Conservation (phyloP, 805 yeast species). For the Naumovozyma dairenensis region DNA sequence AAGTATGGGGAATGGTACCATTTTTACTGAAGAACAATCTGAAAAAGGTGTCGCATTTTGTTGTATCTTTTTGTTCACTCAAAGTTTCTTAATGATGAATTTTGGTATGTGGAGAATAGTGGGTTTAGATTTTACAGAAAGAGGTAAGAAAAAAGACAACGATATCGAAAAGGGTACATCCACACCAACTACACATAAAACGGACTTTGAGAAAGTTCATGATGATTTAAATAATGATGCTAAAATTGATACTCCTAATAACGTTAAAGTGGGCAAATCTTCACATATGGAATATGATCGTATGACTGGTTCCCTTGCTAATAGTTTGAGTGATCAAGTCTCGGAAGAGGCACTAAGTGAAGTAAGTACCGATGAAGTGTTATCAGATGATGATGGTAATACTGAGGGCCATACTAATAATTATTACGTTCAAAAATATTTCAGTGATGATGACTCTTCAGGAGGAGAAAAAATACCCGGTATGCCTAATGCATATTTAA, state of each 20-base stretch:
- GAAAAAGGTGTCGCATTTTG: conserved; percentile 71
- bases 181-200: no score
- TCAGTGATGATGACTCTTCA: no score
- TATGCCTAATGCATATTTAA: not conserved
- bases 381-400: not conserved
- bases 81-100: conserved; percentile 60
- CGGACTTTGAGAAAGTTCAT: no score
- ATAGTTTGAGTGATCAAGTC: no score
- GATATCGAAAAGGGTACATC: conserved; percentile 1
- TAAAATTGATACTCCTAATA: no score
- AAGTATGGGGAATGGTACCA: conserved; percentile 53
- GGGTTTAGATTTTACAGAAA: conserved; percentile 53
- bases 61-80: conserved; percentile 60
- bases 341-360: not conserved
- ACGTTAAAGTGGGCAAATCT: no score
- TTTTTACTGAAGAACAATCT: conserved; percentile 46
- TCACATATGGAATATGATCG: no score
- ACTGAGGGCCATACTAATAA: not conserved
- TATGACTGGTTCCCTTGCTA: no score
- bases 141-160: conserved; percentile 13
- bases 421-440: not conserved
- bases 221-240: no score
- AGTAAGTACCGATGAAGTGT: not conserved
- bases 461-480: not conserved
- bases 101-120: conserved; percentile 64